A percentile compares a stretch with the other conserved stretches of the same genome.
These are phyloP conservation scores for Nicotiana obtusifolia DNA, from an alignment of 257 asterid species.

Conservation along the genomic window DNA sequence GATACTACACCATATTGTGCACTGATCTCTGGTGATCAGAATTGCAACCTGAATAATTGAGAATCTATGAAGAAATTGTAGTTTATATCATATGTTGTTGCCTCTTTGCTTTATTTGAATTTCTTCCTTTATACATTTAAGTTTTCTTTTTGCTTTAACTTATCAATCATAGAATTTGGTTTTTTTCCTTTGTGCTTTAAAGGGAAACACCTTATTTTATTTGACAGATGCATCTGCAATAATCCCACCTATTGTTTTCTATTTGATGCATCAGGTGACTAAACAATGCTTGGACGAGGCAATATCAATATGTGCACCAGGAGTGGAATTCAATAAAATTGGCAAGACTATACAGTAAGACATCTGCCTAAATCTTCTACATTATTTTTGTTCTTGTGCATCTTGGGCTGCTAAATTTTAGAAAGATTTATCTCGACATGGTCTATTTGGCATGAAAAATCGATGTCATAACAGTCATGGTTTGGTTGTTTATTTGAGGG, in stretches of 20 bases:
- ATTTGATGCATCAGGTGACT: slow-evolving; percentile 48
- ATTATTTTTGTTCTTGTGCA: not conserved
- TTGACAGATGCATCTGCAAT: not conserved
- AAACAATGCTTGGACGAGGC: slow-evolving; percentile 83
- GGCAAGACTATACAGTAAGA: slow-evolving; percentile 92
- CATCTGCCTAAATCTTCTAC: slow-evolving; percentile 12
- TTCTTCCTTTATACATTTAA: not conserved
- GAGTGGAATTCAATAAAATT: slow-evolving; percentile 70
- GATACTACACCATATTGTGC: not conserved
- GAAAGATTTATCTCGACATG: not conserved
- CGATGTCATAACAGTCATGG: not conserved
- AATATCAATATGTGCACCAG: slow-evolving; percentile 86
- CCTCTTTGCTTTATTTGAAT: not conserved
- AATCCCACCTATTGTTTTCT: not conserved
- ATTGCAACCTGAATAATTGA: not conserved
- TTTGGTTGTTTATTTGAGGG: not conserved
- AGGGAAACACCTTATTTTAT: not conserved
- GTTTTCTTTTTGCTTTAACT: not conserved
- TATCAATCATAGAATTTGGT: not conserved
- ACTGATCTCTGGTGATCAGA: not conserved
- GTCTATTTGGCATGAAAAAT: not conserved
- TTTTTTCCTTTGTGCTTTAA: not conserved
- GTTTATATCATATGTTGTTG: not conserved
- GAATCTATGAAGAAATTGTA: not conserved
- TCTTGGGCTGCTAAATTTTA: not conserved